Base-by-base conservation (phyloP, 352 stramenopile species). In the Phytophthora palmivora region DNA sequence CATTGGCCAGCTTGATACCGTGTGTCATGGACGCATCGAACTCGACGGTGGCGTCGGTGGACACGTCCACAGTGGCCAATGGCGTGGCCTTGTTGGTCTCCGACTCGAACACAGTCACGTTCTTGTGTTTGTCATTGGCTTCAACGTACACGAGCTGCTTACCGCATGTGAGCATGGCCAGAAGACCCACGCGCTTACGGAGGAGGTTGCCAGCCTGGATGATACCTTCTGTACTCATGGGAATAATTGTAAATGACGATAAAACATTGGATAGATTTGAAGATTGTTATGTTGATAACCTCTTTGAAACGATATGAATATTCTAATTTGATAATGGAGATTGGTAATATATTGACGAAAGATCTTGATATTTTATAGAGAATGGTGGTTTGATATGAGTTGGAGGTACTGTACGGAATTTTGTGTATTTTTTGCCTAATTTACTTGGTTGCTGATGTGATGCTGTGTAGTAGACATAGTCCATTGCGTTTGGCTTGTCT, bases 1-100 rank as follows among this genome's bases (percentile, higher is more conserved):
- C 19, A 42, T 65, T 88, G 34, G 43, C 57, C 39, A 91, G 39
- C 43, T 87, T 84, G 22, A 89, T 73, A 16, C 72, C 77, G 22
- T 76, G 57, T 9, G 41, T 53, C 51, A 69, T 59, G 34, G 47
- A 70, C 39, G 49, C 28, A n/a, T 70, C 66, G 24, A 70, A 75
- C 65, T 78, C 70, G 28, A 78, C 70, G 10, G 60, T 75, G 16
- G 64, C 65, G 44, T 71, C 55, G 19, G 57, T 26, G 8, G 70
- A 67, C 18, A 79, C 30, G 42, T 79, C 70, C 28, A 76, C 18
- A 4, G 54, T 50, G 16, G 42, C 43, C 22, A 74, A 34, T 12
- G 66, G 59, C 12, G 59, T 41, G 22, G 59, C 15, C 59, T 73
- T 71, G 24, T 69, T 60, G 30, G 55, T 69, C 45, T 83, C 68